Conservation (phyloP, 2,329 filamentous ascomycete genomes). For the Nemania abortiva region DNA sequence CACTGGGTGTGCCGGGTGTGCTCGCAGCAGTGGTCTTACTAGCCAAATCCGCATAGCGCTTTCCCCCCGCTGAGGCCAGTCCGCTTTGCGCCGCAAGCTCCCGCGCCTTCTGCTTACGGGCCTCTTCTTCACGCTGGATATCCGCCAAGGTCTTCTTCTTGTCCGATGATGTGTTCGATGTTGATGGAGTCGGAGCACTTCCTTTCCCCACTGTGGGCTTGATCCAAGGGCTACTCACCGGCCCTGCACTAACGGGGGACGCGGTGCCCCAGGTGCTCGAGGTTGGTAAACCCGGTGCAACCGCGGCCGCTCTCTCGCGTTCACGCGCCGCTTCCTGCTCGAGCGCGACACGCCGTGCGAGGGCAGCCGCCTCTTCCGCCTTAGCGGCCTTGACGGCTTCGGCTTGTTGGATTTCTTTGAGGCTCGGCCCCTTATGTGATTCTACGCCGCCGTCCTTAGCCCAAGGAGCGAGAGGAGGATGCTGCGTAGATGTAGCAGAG, state of each 20-base stretch:
- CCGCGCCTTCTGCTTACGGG: conserved; percentile 81
- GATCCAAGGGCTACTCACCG: conserved; percentile 71
- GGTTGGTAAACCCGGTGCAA: conserved; percentile 84
- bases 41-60: conserved; percentile 95
- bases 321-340: conserved; percentile 81
- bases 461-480: conserved; percentile 90
- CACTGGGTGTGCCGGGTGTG: conserved; percentile 57
- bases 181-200: conserved; percentile 47
- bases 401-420: conserved; percentile 96
- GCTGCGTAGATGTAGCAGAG: conserved; percentile 57
- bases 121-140: conserved; percentile 96
- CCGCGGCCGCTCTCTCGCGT: conserved; percentile 70
- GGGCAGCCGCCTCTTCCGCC: conserved; percentile 82
- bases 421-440: conserved; percentile 83
- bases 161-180: conserved; percentile 53
- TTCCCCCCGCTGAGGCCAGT: conserved; percentile 68
- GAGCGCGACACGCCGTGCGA: conserved; percentile 79
- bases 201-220: conserved; percentile 69
- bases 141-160: conserved; percentile 93
- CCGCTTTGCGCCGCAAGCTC: conserved; percentile 62
- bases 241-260: conserved; percentile 73
- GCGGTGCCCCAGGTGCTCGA: conserved; percentile 89
- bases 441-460: conserved; percentile 83
- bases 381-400: conserved; percentile 94
- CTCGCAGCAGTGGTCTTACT: conserved; percentile 70